phyloP scores from a whole-genome alignment of 2,329 filamentous ascomycete species.

The Pyricularia pennisetigena region DNA sequence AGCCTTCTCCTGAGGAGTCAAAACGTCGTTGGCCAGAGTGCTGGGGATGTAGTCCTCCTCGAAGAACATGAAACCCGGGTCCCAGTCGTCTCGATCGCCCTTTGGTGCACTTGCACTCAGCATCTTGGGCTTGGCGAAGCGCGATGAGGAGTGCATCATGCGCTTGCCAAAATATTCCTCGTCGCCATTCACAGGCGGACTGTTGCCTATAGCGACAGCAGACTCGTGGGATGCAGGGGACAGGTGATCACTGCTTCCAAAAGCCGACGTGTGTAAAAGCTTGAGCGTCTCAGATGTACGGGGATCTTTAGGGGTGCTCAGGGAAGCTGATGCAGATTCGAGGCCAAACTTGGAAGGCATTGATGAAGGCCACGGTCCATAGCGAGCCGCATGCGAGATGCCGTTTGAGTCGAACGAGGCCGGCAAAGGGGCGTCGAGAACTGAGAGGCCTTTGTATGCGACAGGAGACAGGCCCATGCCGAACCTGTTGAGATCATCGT shows the following conservation, averaged over 20 bases:
- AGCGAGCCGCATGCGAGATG: slow-evolving; percentile 81
- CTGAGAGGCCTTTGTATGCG: slow-evolving; percentile 65
- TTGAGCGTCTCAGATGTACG: slow-evolving; percentile 56
- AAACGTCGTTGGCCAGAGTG: slow-evolving; percentile 49
- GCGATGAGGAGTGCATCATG: slow-evolving; percentile 54
- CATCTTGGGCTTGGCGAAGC: slow-evolving; percentile 57
- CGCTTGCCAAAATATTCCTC: slow-evolving; percentile 62
- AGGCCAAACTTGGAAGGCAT: slow-evolving; percentile 87
- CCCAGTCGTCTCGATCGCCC: slow-evolving; percentile 56
- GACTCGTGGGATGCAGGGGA: slow-evolving; percentile 12
- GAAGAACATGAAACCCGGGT: slow-evolving; percentile 59
- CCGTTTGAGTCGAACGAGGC: slow-evolving; percentile 96
- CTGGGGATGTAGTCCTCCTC: slow-evolving; percentile 85
- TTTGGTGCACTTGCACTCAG: slow-evolving; percentile 55
- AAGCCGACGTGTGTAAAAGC: slow-evolving; percentile 56
- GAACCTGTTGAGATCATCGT: slow-evolving; percentile 44
- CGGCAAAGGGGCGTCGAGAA: slow-evolving; percentile 83
- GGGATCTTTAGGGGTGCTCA: slow-evolving; percentile 50
- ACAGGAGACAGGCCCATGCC: slow-evolving; percentile 73
- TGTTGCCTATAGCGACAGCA: slow-evolving; percentile 22
- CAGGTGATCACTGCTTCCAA: slow-evolving; percentile 58
- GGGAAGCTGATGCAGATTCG: slow-evolving; percentile 72
- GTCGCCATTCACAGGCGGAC: slow-evolving; percentile 31
- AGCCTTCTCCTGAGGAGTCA: slow-evolving; percentile 59
- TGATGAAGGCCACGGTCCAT: slow-evolving; percentile 84